Evolutionary conservation across 1,284 basidiomycete genomes (phyloP).

Genomic region (Lentinula novae-zelandiae): DNA sequence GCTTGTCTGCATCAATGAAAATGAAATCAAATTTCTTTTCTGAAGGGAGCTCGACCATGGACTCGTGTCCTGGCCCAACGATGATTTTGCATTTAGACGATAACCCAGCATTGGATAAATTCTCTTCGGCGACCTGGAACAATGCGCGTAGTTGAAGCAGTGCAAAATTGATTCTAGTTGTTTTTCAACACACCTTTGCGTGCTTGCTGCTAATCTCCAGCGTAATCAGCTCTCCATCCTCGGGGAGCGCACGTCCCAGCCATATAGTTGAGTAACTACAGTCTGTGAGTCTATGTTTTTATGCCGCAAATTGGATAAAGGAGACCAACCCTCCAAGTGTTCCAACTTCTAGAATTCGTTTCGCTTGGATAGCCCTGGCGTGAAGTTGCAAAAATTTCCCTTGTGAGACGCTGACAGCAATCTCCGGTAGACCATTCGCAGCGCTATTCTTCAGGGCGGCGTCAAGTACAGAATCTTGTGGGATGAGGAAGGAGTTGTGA

Average conservation of each 20-base stretch:
- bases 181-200: constrained; percentile 34
- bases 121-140: constrained; percentile 46
- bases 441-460: constrained; percentile 40
- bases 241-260: constrained; percentile 46
- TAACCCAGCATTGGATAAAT: constrained; percentile 48
- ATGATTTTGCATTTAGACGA: constrained; percentile 43
- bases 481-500: constrained; percentile 12
- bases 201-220: constrained; percentile 46
- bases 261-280: constrained; percentile 8
- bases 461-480: constrained; percentile 25
- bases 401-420: constrained; percentile 52
- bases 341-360: constrained; percentile 56
- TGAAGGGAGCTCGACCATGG: constrained; percentile 37
- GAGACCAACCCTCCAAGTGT: constrained; percentile 48
- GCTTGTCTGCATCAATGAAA: constrained; percentile 64
- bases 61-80: constrained; percentile 46
- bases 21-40: constrained; percentile 49
- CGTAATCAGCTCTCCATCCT: constrained; percentile 46
- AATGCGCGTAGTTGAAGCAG: neutral
- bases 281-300: neutral
- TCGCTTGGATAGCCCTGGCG: constrained; percentile 44
- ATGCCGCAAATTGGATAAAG: neutral
- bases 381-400: constrained; percentile 57
- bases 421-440: constrained; percentile 41
- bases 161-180: neutral